Percentiles rank a stretch among this genome's conserved stretches.
Conservation (phyloP, 371 early-diverging fungal species). For the Aphelidium insulamus region DNA sequence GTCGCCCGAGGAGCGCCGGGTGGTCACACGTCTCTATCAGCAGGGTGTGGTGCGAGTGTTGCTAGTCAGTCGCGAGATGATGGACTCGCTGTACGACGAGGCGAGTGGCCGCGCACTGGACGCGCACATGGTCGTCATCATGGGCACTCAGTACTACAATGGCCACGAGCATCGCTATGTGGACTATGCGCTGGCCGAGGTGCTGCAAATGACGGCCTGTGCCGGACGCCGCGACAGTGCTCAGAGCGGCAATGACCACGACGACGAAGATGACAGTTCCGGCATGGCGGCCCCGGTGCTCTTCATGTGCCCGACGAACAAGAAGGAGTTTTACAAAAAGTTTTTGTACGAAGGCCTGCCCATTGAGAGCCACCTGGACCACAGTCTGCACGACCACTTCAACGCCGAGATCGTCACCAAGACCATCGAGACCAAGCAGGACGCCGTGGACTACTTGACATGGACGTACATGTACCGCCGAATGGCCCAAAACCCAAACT, state of each 20-base stretch:
- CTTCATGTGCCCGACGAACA: constrained; percentile 67
- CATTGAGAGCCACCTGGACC: constrained; percentile 79
- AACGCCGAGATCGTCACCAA: constrained; percentile 84
- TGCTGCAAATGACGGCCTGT: constrained; percentile 88
- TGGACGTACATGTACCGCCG: constrained; percentile 93
- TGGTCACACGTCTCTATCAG: constrained; percentile 53
- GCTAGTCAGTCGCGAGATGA: constrained; percentile 68
- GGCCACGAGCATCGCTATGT: constrained; percentile 84
- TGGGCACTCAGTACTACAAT: constrained; percentile 87
- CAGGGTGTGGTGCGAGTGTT: constrained; percentile 63
- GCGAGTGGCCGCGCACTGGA: no score
- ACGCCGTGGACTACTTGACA: constrained; percentile 91
- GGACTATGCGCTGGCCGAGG: constrained; percentile 81
- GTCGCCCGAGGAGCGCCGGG: constrained; percentile 34
- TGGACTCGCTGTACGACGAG: constrained; percentile 59
- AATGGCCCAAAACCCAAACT: constrained; percentile 85
- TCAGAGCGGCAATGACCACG: no score
- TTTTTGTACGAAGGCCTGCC: constrained; percentile 86
- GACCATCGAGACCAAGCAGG: constrained; percentile 89
- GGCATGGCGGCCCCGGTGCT: constrained; percentile 68
- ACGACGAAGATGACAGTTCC: constrained; percentile 31
- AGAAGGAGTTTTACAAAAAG: constrained; percentile 89
- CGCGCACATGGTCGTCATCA: constrained; percentile 66
- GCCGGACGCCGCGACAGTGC: constrained; percentile 16
- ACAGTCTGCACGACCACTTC: constrained; percentile 74